phyloP scores from a whole-genome alignment of 1,139 yeast species.

The Kodamaea plutei region DNA sequence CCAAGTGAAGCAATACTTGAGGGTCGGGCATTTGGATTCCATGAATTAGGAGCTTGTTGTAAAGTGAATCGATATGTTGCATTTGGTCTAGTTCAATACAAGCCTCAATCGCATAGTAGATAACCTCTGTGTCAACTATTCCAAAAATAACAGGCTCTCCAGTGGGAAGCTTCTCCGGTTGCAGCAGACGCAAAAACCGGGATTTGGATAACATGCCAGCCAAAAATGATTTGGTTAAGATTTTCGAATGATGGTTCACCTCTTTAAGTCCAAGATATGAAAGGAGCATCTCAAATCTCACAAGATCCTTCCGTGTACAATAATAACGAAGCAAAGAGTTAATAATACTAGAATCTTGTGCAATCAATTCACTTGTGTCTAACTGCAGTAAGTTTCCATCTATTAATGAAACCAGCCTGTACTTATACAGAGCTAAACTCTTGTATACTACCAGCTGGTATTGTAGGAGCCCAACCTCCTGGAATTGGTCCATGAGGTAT shows the following conservation, averaged over 20 bases:
- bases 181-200: slow-evolving; percentile 14
- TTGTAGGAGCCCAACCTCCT: slow-evolving; percentile 17
- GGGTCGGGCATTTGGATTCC: slow-evolving; percentile 13
- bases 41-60: slow-evolving; percentile 34
- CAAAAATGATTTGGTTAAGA: slow-evolving; percentile 18
- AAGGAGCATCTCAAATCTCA: slow-evolving; percentile 23
- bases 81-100: slow-evolving; percentile 27
- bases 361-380: slow-evolving; percentile 15
- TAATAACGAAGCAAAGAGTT: slow-evolving; percentile 26
- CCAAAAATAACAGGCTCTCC: slow-evolving; percentile 2
- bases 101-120: slow-evolving; percentile 28
- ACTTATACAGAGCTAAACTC: slow-evolving; percentile 21
- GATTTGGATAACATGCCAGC: slow-evolving; percentile 28
- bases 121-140: slow-evolving; percentile 8
- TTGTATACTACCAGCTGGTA: slow-evolving; percentile 28
- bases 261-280: slow-evolving; percentile 29
- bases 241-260: slow-evolving; percentile 22
- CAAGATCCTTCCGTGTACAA: slow-evolving; percentile 16
- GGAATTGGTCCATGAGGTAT: slow-evolving; percentile 26
- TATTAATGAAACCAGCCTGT: slow-evolving; percentile 20
- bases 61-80: slow-evolving; percentile 30
- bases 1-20: slow-evolving; percentile 5
- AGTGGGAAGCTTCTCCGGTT: background rate
- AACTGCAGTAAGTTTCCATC: slow-evolving; percentile 25
- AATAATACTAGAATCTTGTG: slow-evolving; percentile 27